phyloP scores from a whole-genome alignment of 345 rosid species.

The Psidium guajava region DNA sequence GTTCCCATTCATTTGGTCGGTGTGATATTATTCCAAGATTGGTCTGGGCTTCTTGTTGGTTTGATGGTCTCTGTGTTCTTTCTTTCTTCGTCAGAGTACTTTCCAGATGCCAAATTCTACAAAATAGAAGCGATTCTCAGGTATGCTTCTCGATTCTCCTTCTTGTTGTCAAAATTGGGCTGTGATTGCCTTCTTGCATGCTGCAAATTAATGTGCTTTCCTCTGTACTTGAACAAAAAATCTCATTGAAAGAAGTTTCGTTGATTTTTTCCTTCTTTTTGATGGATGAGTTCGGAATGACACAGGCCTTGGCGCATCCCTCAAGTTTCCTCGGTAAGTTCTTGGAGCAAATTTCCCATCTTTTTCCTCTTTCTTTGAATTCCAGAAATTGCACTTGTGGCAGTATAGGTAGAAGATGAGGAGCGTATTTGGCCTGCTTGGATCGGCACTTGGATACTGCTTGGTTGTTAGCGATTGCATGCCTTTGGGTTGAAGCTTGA shows the following conservation, averaged over 20 bases:
- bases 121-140: conserved; percentile 86
- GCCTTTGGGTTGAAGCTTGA: neutral
- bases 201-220: neutral
- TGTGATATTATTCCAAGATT: neutral
- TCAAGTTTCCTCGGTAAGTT: conserved; percentile 74
- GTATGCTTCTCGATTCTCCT: conserved; percentile 6
- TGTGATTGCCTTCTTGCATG: neutral
- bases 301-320: conserved; percentile 77
- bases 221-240: neutral
- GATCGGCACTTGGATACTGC: neutral
- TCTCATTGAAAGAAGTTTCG: neutral
- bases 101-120: conserved; percentile 72
- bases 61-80: neutral
- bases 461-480: neutral
- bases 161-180: neutral
- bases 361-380: neutral
- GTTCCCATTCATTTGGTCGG: neutral
- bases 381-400: neutral
- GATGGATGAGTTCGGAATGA: conserved; percentile 14
- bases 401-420: neutral
- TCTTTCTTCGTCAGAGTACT: conserved; percentile 16
- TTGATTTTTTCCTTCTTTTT: conserved; percentile 1
- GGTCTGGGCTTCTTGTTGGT: neutral
- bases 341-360: neutral
- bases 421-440: neutral